Base-by-base conservation (phyloP, 2,329 filamentous ascomycete species). In the Fusarium albidum region DNA sequence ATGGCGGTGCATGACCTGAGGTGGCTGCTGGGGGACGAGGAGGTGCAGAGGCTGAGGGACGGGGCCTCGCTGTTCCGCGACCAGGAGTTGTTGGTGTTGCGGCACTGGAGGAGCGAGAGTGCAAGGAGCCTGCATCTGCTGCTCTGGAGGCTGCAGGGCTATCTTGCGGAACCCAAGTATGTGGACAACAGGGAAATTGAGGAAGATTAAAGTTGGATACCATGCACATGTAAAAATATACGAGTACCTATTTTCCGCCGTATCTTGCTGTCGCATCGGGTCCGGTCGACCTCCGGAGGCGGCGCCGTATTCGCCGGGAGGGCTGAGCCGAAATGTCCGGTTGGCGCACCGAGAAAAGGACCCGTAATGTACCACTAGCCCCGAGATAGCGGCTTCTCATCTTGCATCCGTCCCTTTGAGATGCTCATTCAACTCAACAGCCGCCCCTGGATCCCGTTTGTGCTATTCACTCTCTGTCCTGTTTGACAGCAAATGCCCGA, bases 71-170 rank as follows among this genome's bases (percentile, higher is more conserved):
- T 73, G 17, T 74, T 80, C 17, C 64, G 59, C 3, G 67, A 76
- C 1, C 73, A 73, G 3, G 73, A 69, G 9, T 68, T 80, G 15
- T 73, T 78, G 45, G 70, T 84, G 53, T 62, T 84, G 47, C 70
- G 65, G 40, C 64, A 68, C 31, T 67, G 73, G 70, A 55, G 73
- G 71, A 61, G 71, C 63, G 55, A 59, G 37, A 70, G 73, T 31
- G 80, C 78, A 8, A 66, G 75, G 17, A 68, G 74, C 12, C 41
- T 84, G 38, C 81, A 84, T 67, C 50, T 78, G 48, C 73, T 77
- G 46, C 72, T 87, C 8, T 87, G 84, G 84, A 81, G 79, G 55
- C 66, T 88, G 9, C 81, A 87, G 55, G 83, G 82, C 2, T 87
- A 83, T 61, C 39, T 84, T 17, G 65, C 63, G 13, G 41, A 59